Conservation (phyloP, 2,329 filamentous ascomycete species). For the Pyricularia sp. region DNA sequence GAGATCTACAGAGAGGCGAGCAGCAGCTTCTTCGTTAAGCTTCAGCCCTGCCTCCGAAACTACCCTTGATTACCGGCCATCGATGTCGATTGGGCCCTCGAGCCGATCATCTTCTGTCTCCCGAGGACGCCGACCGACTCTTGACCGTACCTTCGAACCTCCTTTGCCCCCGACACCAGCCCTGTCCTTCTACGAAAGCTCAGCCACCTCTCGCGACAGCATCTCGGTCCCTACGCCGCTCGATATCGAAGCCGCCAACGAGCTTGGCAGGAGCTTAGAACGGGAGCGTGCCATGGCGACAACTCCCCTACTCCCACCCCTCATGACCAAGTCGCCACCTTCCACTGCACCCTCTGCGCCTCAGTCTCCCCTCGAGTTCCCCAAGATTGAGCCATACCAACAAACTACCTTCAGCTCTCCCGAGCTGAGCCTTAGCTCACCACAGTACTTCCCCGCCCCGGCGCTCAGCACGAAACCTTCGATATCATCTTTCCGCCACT, state of each 20-base stretch:
- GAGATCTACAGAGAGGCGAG: slow-evolving; percentile 33
- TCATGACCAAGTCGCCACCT: slow-evolving; percentile 51
- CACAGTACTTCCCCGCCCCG: slow-evolving; percentile 47
- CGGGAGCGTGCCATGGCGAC: slow-evolving; percentile 55
- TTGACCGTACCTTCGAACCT: slow-evolving; percentile 37
- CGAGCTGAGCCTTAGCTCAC: slow-evolving; percentile 13
- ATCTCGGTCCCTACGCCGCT: slow-evolving; percentile 37
- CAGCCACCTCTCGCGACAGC: slow-evolving; percentile 30
- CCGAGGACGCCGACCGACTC: slow-evolving; percentile 34
- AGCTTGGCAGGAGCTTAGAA: slow-evolving; percentile 37
- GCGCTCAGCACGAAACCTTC: slow-evolving; percentile 72
- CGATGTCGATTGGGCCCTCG: slow-evolving; percentile 54
- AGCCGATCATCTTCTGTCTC: slow-evolving; percentile 75
- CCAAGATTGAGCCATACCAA: slow-evolving; percentile 55
- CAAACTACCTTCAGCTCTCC: not conserved
- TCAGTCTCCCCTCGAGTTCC: slow-evolving; percentile 79
- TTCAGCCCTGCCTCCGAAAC: slow-evolving; percentile 69
- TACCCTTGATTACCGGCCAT: slow-evolving; percentile 66
- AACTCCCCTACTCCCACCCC: slow-evolving; percentile 77
- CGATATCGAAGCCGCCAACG: slow-evolving; percentile 43
- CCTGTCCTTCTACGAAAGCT: slow-evolving; percentile 52
- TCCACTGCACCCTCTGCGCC: slow-evolving; percentile 42
- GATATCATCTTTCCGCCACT: slow-evolving; percentile 58
- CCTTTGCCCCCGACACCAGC: slow-evolving; percentile 52
- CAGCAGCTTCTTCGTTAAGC: slow-evolving; percentile 27